Percentiles rank a stretch among this genome's conserved stretches.
These are phyloP conservation scores for Tetrapisispora arboricola DNA, from an alignment of 805 yeast species.

Conservation along the genomic window DNA sequence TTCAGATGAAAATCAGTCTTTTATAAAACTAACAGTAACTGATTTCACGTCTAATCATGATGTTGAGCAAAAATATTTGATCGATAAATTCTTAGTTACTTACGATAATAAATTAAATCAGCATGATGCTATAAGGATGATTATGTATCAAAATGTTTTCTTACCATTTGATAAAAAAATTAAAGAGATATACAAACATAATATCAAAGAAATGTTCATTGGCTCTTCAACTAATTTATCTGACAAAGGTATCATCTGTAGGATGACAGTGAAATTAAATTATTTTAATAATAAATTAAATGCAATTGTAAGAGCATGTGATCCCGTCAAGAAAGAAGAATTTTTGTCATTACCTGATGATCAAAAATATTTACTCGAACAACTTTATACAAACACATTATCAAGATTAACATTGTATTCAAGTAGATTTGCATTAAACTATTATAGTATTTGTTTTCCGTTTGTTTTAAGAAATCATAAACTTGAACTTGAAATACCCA, in stretches of 20 bases:
- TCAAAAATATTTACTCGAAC: background rate
- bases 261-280: constrained; percentile 14
- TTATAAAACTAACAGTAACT: constrained; percentile 16
- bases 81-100: constrained; percentile 19
- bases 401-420: background rate
- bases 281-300: constrained; percentile 16
- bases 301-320: constrained; percentile 19
- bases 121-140: constrained; percentile 14
- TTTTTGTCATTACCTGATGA: background rate
- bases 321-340: constrained; percentile 8
- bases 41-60: constrained; percentile 20
- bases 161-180: constrained; percentile 7
- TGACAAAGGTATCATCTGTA: constrained; percentile 20
- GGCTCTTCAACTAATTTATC: constrained; percentile 15
- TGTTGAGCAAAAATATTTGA: constrained; percentile 13
- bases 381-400: background rate
- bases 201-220: constrained; percentile 4
- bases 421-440: background rate
- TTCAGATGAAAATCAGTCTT: constrained; percentile 8
- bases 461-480: background rate
- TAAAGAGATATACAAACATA: constrained; percentile 3
- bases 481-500: background rate
- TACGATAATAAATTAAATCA: constrained; percentile 11
- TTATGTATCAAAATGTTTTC: constrained; percentile 17
- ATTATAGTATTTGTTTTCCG: constrained; percentile 1